Conservation (phyloP, 176 grass and related monocot species). For the Echinochloa phyllopogon region DNA sequence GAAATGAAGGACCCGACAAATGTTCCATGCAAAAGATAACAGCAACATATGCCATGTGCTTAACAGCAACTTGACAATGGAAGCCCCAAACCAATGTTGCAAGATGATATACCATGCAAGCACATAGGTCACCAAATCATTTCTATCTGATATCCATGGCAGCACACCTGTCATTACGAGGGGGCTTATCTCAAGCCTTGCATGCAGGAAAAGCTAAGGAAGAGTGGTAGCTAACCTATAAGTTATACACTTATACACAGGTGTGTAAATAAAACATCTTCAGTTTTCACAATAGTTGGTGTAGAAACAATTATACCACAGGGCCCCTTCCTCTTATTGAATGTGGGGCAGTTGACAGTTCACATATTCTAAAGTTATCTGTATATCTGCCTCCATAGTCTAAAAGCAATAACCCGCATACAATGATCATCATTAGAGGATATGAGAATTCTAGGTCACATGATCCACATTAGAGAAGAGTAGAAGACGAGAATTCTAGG, state of each 20-base stretch:
- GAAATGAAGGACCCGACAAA: background rate
- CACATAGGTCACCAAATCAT: background rate
- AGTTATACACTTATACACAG: too few species aligned
- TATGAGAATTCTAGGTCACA: background rate
- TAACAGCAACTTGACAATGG: background rate
- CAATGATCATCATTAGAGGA: background rate
- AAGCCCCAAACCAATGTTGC: background rate
- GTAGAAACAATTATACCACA: too few species aligned
- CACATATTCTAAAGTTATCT: background rate
- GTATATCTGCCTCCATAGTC: background rate
- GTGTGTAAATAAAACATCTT: background rate
- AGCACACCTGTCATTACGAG: background rate
- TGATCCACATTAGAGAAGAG: background rate
- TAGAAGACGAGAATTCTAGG: background rate
- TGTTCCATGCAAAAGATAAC: background rate
- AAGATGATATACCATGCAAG: background rate
- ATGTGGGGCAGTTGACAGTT: background rate
- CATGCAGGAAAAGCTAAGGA: background rate
- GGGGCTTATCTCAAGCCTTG: background rate
- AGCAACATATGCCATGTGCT: background rate
- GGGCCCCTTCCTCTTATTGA: background rate
- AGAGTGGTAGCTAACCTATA: background rate
- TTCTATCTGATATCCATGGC: background rate
- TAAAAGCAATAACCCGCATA: background rate
- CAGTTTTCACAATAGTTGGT: background rate